These are phyloP conservation scores for Thelonectria olida DNA, from an alignment of 2,329 filamentous ascomycete species.

Conservation along the genomic window DNA sequence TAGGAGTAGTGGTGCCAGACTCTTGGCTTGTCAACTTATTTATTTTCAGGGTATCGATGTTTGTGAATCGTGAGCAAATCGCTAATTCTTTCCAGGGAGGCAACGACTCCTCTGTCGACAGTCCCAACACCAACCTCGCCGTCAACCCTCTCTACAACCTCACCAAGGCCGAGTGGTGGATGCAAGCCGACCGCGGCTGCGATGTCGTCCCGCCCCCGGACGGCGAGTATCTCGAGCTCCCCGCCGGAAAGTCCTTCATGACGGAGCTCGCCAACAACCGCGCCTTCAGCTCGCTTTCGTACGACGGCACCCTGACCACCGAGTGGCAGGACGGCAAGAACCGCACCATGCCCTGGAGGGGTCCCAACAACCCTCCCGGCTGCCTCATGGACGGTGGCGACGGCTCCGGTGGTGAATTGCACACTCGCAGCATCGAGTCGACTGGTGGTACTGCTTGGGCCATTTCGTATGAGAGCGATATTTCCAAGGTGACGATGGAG, in stretches of 20 bases:
- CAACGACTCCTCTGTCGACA: constrained; percentile 44
- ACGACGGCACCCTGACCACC: constrained; percentile 46
- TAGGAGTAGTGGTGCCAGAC: too few relatives aligned
- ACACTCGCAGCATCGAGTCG: constrained; percentile 53
- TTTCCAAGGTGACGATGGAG: constrained; percentile 57
- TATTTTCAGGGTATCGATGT: too few relatives aligned
- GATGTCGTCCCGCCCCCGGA: constrained; percentile 47
- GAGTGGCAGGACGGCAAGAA: constrained; percentile 59
- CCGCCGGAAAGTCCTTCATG: constrained; percentile 57
- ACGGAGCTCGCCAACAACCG: constrained; percentile 61
- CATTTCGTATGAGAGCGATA: constrained; percentile 59
- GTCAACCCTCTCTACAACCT: constrained; percentile 58
- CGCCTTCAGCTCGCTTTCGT: constrained; percentile 57
- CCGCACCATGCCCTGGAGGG: constrained; percentile 56
- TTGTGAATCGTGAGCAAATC: too few relatives aligned
- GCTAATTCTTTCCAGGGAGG: constrained; percentile 34
- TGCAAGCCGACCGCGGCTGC: constrained; percentile 59
- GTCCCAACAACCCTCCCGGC: constrained; percentile 39
- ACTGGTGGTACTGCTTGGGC: constrained; percentile 59
- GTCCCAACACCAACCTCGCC: constrained; percentile 54
- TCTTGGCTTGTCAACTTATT: too few relatives aligned
- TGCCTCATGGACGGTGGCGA: constrained; percentile 42
- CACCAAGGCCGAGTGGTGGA: constrained; percentile 58
- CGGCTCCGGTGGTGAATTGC: constrained; percentile 56
- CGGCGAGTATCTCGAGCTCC: constrained; percentile 52